Evolutionary conservation across 768 basidiomycete species (phyloP), one percentile per base, ranked within the genome.

Genomic region (Glaciozyma antarctica): DNA sequence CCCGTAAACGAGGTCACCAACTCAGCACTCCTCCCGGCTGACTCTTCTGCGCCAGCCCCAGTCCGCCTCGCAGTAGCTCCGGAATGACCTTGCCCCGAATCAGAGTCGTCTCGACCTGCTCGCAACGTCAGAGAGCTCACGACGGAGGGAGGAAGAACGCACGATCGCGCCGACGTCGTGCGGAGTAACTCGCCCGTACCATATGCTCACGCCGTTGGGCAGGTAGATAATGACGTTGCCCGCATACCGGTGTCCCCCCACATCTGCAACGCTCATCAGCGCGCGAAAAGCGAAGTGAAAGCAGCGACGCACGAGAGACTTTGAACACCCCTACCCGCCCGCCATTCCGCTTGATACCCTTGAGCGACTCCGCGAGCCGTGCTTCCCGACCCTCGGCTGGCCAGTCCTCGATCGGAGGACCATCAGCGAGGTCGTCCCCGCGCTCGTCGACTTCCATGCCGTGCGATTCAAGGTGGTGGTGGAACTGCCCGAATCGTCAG

Each of bases 101-200:
- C 67, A 99, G 85, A 22, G 94, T 99, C 71, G 90, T 86, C 70
- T 85, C 82, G 55, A 80, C 78, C 38, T 78, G 74, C 17, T 64
- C 16, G 58, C 8, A 12, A 41, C 8, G 38, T 41, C 38, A 41
- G 38, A 15, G 13, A 41, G 38, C 38, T 12, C 38, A 2, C 38
- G 32, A 32, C 32, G 32, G 38, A 41, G 38, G 6, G 26, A 41
- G 13, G 10, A 53, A 44, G 1, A 15, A 61, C 68, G 56, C 15
- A 92, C 90, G 62, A 93, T 85, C 8, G 86, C 83, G 65, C 87
- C 85, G 57, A 92, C 87, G 73, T 94, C 88, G 74, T 90, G 87
- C 12, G 93, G 86, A 30, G 87, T 87, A 9, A 95, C 91, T 30
- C 94, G 85, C 26, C 94, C 94, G 73, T 97, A 97, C 52, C 38